Percentiles rank a stretch among this genome's conserved stretches.
Conservation (phyloP, 2,329 filamentous ascomycete species). For the Colletotrichum neosansevieriae region DNA sequence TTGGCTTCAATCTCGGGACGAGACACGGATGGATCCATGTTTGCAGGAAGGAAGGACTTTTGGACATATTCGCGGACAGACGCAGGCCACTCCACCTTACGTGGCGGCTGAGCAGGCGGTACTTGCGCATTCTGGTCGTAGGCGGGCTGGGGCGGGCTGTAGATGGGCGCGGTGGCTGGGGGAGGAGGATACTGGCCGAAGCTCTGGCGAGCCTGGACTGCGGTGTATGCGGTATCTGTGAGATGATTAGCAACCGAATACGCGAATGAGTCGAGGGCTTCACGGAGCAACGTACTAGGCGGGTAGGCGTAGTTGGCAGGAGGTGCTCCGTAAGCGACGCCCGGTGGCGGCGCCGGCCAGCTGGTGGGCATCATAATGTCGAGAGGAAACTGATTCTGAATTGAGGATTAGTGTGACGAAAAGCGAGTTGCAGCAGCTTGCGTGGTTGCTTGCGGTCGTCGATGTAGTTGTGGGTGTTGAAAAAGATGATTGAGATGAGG, state of each 20-base stretch:
- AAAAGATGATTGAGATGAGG: slow-evolving; percentile 13
- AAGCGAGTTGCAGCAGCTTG: neutral
- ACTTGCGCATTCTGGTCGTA: slow-evolving; percentile 15
- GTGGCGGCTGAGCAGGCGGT: slow-evolving; percentile 49
- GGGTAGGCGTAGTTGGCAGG: slow-evolving; percentile 54
- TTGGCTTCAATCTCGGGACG: slow-evolving; percentile 83
- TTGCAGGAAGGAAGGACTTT: slow-evolving; percentile 83
- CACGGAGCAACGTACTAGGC: slow-evolving; percentile 49
- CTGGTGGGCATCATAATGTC: slow-evolving; percentile 49
- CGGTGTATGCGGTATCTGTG: slow-evolving; percentile 67
- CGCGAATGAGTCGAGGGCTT: slow-evolving; percentile 3
- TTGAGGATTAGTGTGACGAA: slow-evolving; percentile 29
- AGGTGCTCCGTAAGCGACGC: slow-evolving; percentile 52
- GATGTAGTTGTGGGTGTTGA: neutral
- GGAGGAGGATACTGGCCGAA: slow-evolving; percentile 62
- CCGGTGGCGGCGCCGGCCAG: slow-evolving; percentile 51
- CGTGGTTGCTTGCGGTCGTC: slow-evolving; percentile 1
- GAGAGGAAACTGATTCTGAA: slow-evolving; percentile 16
- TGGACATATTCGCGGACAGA: slow-evolving; percentile 91
- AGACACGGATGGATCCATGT: slow-evolving; percentile 72
- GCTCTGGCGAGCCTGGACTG: slow-evolving; percentile 72
- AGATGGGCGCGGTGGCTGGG: slow-evolving; percentile 40
- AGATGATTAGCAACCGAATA: slow-evolving; percentile 24
- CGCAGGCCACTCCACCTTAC: slow-evolving; percentile 82
- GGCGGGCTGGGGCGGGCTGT: slow-evolving; percentile 44